phyloP scores from a whole-genome alignment of 225 moss, liverwort and hornwort species.

The Marchantia paleacea region DNA sequence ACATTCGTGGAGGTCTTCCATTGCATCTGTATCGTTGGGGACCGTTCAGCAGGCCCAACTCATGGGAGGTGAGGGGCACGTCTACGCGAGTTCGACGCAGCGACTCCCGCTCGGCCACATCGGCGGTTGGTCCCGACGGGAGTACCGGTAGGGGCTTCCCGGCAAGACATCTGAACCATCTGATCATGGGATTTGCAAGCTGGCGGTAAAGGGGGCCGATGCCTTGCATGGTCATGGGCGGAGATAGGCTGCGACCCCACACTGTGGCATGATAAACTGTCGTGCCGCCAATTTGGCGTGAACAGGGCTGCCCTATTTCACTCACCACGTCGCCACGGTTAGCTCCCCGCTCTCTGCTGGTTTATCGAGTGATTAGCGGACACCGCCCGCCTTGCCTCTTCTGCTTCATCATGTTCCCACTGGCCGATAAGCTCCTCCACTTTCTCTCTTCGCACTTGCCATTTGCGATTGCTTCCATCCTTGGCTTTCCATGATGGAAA shows the following conservation, averaged over 20 bases:
- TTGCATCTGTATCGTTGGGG: neutral
- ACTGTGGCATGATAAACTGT: slow-evolving; percentile 14
- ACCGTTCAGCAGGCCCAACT: neutral
- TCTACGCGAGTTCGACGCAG: slow-evolving; percentile 2
- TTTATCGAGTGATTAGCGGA: neutral
- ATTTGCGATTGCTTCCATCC: no score
- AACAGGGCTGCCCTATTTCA: neutral
- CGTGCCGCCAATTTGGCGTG: slow-evolving; percentile 18
- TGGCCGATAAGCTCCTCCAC: neutral
- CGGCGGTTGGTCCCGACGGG: slow-evolving; percentile 10
- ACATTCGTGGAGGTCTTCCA: neutral
- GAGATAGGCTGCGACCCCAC: slow-evolving; percentile 10
- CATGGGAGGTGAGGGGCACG: neutral
- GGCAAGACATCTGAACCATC: slow-evolving; percentile 12
- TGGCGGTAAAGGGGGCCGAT: neutral
- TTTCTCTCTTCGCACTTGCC: neutral
- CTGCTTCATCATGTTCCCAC: neutral
- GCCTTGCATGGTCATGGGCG: neutral
- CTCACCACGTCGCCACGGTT: slow-evolving; percentile 11
- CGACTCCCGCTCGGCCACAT: neutral
- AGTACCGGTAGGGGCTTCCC: neutral
- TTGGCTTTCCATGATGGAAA: no score
- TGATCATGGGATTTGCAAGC: slow-evolving; percentile 1
- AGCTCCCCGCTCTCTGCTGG: neutral
- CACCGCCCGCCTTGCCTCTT: neutral